These are phyloP conservation scores for Solanum sitiens DNA, from an alignment of 257 asterid genomes.

Conservation along the genomic window DNA sequence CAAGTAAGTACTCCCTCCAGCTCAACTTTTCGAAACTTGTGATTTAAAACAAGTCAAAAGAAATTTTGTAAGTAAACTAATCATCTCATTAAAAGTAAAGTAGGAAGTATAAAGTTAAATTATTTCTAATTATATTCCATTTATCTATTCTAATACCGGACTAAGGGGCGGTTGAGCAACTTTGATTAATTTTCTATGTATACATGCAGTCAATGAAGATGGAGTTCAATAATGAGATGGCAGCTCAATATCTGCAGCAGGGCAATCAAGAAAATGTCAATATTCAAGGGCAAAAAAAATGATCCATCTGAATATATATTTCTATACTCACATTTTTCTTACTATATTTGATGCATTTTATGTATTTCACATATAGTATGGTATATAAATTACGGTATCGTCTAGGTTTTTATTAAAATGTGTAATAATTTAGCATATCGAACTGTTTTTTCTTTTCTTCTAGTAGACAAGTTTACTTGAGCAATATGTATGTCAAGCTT, in stretches of 20 bases:
- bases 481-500: background rate
- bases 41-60: background rate
- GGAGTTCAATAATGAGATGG: slow-evolving; percentile 54
- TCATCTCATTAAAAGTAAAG: background rate
- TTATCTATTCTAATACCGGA: no score
- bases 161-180: no score
- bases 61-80: no score
- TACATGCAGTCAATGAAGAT: slow-evolving; percentile 46
- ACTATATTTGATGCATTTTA: background rate
- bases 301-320: background rate
- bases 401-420: background rate
- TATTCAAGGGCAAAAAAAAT: background rate
- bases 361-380: background rate
- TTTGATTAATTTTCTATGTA: background rate
- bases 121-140: no score
- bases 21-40: background rate
- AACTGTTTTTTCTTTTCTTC: background rate
- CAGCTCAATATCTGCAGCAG: slow-evolving; percentile 38
- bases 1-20: no score
- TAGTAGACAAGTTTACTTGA: background rate
- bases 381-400: background rate
- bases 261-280: slow-evolving; percentile 6
- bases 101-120: no score
- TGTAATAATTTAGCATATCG: background rate
- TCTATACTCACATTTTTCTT: background rate